Evolutionary conservation across 83 land plant species (phyloP), one percentile per base, ranked within the genome.

Genomic region (Picea abies): DNA sequence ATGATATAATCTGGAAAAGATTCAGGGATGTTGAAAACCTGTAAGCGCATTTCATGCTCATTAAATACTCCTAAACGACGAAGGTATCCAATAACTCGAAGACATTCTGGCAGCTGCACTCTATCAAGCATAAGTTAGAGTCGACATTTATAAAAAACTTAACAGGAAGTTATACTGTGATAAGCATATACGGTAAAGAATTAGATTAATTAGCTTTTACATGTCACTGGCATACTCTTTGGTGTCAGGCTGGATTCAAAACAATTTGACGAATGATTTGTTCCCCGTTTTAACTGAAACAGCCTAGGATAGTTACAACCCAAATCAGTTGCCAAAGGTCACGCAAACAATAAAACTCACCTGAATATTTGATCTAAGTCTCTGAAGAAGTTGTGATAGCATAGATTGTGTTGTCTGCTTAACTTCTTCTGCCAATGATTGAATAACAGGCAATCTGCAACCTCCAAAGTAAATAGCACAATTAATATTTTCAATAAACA

Each of bases 331-430:
- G 16, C 20, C 41, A 32, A 32, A 68, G 41, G 17, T 68, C 73
- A 69, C 2, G 39, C 20, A 37, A 37, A 5, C 73, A 35, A 35
- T 47, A 35, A 44, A 73, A 25, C 63, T 82, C 81, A 93, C 99
- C 97, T 93, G 98, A 81, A 97, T 96, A 83, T 93, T 97, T 29
- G 99, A 97, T 32, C 96, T 92, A 62, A 97, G 91, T 80, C 94
- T 93, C 85, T 96, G 98, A 44, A 97, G 92, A 84, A 97, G 92
- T 87, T 97, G 99, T 83, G 92, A 89, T 72, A 97, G 94, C 89
- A 97, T 88, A 87, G 98, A 93, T 39, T 96, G 97, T 56, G 99
- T 96, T 56, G 94, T 97, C 58, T 93, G 95, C 88, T 82, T 90
- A 39, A 94, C 99, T 84, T 96, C 99, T 22, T 89, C 92, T 73